Percentiles rank a stretch among this genome's conserved stretches.
Evolutionary conservation across 164 flowering plant species (phyloP).

Genomic region (Tetracentron sinense): DNA sequence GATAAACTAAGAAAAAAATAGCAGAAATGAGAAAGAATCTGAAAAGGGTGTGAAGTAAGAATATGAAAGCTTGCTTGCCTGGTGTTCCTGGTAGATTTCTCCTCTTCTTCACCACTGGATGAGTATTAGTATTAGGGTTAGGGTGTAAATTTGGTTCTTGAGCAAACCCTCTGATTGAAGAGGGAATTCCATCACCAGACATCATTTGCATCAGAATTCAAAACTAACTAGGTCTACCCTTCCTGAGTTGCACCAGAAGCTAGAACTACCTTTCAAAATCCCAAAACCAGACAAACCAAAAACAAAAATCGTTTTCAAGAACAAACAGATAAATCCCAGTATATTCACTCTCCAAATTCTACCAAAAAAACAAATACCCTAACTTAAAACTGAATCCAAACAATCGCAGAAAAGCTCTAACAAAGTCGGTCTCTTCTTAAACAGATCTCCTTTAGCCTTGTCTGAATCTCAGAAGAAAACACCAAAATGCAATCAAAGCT

Average conservation of each 20-base stretch:
- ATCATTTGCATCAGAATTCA: constrained; percentile 27
- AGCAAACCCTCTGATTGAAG: constrained; percentile 24
- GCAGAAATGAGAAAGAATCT: too few relatives aligned
- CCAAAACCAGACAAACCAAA: constrained; percentile 20
- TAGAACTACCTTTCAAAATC: constrained; percentile 17
- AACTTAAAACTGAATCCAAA: constrained; percentile 26
- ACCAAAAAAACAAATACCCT: constrained; percentile 9
- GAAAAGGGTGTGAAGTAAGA: background rate
- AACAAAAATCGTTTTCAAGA: too few relatives aligned
- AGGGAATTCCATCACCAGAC: constrained; percentile 36
- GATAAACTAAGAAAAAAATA: too few relatives aligned
- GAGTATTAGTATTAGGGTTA: constrained; percentile 22
- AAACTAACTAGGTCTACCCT: background rate
- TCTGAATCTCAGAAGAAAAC: constrained; percentile 36
- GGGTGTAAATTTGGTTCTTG: constrained; percentile 10
- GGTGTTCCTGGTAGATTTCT: constrained; percentile 25
- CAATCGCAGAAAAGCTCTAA: constrained; percentile 5
- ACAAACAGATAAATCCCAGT: too few relatives aligned
- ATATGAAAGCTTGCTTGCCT: constrained; percentile 8
- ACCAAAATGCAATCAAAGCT: constrained; percentile 40
- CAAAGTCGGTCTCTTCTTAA: constrained; percentile 26
- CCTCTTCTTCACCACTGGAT: constrained; percentile 15
- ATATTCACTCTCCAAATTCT: constrained; percentile 24
- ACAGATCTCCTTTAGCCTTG: constrained; percentile 26
- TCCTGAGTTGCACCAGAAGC: too few relatives aligned